These are phyloP conservation scores for Trichoderma polysporum DNA, from an alignment of 2,329 filamentous ascomycete species.

Conservation along the genomic window DNA sequence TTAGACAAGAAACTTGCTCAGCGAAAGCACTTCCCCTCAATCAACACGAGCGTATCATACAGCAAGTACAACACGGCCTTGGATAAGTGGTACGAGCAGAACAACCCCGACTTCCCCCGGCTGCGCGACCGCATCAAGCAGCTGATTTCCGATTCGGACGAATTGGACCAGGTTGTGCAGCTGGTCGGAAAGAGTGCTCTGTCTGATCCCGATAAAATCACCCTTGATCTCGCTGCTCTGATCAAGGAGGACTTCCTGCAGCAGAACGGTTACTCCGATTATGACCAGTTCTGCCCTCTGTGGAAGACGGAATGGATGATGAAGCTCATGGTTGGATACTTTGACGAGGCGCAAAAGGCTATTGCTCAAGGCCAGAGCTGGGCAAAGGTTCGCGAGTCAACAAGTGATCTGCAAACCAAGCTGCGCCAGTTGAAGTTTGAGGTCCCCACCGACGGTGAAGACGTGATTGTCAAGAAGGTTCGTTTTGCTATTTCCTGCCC, in stretches of 20 bases:
- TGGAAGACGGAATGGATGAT: constrained; percentile 99
- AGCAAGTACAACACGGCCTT: constrained; percentile 90
- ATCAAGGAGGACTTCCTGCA: constrained; percentile 99
- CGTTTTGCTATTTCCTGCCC: constrained; percentile 29
- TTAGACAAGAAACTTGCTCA: constrained; percentile 99
- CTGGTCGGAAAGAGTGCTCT: constrained; percentile 96
- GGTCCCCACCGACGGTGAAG: constrained; percentile 80
- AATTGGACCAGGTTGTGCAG: constrained; percentile 97
- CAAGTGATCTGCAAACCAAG: constrained; percentile 78
- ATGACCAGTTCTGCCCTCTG: constrained; percentile 97
- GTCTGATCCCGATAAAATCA: constrained; percentile 97
- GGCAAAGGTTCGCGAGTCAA: constrained; percentile 90
- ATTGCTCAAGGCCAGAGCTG: constrained; percentile 87
- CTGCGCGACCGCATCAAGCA: constrained; percentile 92
- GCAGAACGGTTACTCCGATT: constrained; percentile 98
- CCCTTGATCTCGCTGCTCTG: constrained; percentile 83
- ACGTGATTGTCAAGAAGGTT: constrained; percentile 80
- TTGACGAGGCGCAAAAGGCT: constrained; percentile 96
- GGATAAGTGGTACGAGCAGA: constrained; percentile 91
- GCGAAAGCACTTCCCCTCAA: constrained; percentile 97
- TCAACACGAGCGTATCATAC: constrained; percentile 94
- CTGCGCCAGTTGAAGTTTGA: constrained; percentile 97
- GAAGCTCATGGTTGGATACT: constrained; percentile 98
- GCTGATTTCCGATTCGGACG: constrained; percentile 90
- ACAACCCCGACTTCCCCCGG: constrained; percentile 90